These are phyloP conservation scores for Diplodia corticola DNA, from an alignment of 2,329 filamentous ascomycete genomes.

Conservation along the genomic window DNA sequence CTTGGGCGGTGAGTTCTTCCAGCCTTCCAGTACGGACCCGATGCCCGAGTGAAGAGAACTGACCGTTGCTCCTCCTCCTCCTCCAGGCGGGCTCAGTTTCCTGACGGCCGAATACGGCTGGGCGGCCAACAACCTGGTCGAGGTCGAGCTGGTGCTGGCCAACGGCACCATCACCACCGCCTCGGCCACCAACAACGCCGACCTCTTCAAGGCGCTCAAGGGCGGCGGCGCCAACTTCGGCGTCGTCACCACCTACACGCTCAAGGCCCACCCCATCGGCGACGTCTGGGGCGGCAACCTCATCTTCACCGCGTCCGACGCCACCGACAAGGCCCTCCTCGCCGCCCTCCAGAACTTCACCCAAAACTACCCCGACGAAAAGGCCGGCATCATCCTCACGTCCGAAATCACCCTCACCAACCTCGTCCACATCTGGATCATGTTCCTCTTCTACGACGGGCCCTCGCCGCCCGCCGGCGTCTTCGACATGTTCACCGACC, in stretches of 20 bases:
- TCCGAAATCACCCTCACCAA: conserved; percentile 49
- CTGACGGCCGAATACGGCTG: conserved; percentile 44
- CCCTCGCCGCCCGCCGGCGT: conserved; percentile 54
- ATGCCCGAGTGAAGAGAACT: background rate
- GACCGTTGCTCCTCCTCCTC: too few species aligned
- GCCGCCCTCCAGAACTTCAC: conserved; percentile 57
- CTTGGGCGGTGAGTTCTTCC: conserved; percentile 44
- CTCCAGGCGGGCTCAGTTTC: conserved; percentile 43
- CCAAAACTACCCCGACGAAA: conserved; percentile 58
- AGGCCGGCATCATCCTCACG: conserved; percentile 62
- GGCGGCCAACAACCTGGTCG: conserved; percentile 50
- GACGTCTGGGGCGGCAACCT: conserved; percentile 52
- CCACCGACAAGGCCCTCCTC: conserved; percentile 45
- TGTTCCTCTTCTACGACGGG: conserved; percentile 66
- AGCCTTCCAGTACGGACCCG: background rate
- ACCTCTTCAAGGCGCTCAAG: conserved; percentile 46
- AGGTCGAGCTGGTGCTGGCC: conserved; percentile 51
- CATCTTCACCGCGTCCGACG: conserved; percentile 39
- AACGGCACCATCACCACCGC: conserved; percentile 49
- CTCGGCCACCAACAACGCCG: conserved; percentile 39
- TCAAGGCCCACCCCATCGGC: conserved; percentile 30
- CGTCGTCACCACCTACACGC: conserved; percentile 42
- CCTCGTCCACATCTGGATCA: conserved; percentile 56
- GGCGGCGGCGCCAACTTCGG: conserved; percentile 49
- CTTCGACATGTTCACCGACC: conserved; percentile 58